Base-by-base conservation (phyloP, 352 stramenopile genomes). In the Elongisporangium prolatum region DNA sequence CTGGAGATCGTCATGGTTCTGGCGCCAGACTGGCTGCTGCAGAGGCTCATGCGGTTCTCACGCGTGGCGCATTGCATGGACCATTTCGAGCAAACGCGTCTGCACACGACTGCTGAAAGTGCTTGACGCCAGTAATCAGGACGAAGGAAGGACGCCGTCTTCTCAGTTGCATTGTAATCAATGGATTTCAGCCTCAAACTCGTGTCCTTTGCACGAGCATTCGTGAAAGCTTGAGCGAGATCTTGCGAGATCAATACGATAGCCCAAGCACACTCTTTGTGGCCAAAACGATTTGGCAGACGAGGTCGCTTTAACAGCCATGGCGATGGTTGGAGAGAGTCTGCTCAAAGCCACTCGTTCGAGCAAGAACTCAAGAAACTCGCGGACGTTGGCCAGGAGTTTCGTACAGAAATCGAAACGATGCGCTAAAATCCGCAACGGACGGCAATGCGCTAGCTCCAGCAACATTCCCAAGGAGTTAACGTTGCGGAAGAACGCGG, bases 41-140 rank as follows among this genome's bases (percentile, higher is more conserved):
- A 56, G 17, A 60, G 50, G 38, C 48, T 72, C 6, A 40, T 60
- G 38, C 59, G 60, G 20, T 38, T 72, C 18, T 60, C 55, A 25
- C 54, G 65, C 57, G 52, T 65, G 2, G 51, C 56, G 6, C 48
- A 65, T 34, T 57, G 53, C 18, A 68, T 72, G 60, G 61, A 64
- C 51, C 21, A 52, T 28, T 72, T 72, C 25, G 61, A 60, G 56
- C 65, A 72, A 61, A 72, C 65, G 49, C 65, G 65, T 16, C 52
- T 55, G 16, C 56, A 65, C 48, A 61, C 60, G 25, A 50, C 65
- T 37, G 14, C 61, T 28, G 20, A 51, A 52, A 25, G 57, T 22
- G 49, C 54, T 1, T 49, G 53, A 34, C 7, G 24, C 24, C 7
- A 8, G 24, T 7, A 34, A n/a, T 7, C 24, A 8, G 24, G 3